phyloP scores from a whole-genome alignment of 306 rosid species.

The Alnus glutinosa region DNA sequence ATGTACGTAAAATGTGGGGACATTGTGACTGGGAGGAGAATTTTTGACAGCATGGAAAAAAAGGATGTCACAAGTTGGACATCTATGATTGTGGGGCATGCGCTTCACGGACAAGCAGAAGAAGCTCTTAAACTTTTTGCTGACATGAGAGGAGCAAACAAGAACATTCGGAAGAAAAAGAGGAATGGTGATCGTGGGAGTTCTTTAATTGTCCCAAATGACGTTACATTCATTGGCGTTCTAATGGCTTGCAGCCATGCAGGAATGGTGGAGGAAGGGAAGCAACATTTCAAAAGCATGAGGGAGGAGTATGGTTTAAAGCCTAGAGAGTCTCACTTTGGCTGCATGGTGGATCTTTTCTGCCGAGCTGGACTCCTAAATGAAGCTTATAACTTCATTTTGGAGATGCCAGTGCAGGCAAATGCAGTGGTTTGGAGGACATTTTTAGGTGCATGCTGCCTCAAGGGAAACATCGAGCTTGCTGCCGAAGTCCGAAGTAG shows the following conservation, averaged over 20 bases:
- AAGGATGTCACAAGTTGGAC: constrained; percentile 71
- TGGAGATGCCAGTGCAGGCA: constrained; percentile 36
- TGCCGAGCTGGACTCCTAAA: constrained; percentile 51
- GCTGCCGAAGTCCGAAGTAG: constrained; percentile 38
- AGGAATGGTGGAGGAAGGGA: constrained; percentile 66
- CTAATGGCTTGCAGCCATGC: constrained; percentile 77
- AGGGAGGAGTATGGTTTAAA: constrained; percentile 40
- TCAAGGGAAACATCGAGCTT: constrained; percentile 46
- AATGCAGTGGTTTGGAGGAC: constrained; percentile 61
- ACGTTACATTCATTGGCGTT: constrained; percentile 64
- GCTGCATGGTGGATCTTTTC: constrained; percentile 71
- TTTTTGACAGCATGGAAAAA: constrained; percentile 45
- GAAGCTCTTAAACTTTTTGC: constrained; percentile 37
- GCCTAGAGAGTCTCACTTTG: constrained; percentile 59
- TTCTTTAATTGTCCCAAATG: constrained; percentile 34
- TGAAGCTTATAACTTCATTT: constrained; percentile 53
- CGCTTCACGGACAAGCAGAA: constrained; percentile 57
- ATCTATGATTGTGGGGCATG: constrained; percentile 68
- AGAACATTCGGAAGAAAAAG: constrained; percentile 6
- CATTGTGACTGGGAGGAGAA: constrained; percentile 40
- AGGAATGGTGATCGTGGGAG: constrained; percentile 9
- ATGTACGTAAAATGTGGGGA: constrained; percentile 58
- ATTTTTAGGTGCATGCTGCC: constrained; percentile 55
- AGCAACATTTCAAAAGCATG: constrained; percentile 55
- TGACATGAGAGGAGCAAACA: constrained; percentile 25